Percentiles rank a stretch among this genome's conserved stretches.
phyloP scores from a whole-genome alignment of 179 eudicot species.

The Camellia oleifera region DNA sequence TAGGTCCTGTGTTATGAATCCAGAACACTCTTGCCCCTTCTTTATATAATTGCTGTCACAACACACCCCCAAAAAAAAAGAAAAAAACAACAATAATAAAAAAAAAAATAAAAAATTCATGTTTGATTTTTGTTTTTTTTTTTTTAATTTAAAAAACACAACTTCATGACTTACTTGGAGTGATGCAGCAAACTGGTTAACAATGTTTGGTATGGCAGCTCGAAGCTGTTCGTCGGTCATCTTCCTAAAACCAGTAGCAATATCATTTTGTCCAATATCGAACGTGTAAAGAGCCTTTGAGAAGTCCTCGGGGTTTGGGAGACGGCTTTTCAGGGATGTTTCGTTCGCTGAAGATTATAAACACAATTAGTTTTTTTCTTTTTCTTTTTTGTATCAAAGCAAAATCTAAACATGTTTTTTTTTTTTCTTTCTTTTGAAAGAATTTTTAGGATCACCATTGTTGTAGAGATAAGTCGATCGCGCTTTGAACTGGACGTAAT shows the following conservation, averaged over 20 bases:
- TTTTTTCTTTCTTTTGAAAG: background rate
- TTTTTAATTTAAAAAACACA: background rate
- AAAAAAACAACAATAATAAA: background rate
- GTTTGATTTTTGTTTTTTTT: background rate
- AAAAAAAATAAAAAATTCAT: background rate
- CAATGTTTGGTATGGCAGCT: constrained; percentile 29
- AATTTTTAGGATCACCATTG: constrained; percentile 13
- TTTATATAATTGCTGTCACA: constrained; percentile 27
- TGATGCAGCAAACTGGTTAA: constrained; percentile 25
- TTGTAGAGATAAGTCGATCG: constrained; percentile 32
- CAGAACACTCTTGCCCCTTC: constrained; percentile 52
- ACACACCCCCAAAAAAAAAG: background rate
- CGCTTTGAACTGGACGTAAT: constrained; percentile 46
- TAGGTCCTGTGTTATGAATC: constrained; percentile 80
- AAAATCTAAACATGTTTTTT: background rate
- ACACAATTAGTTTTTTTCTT: too few relatives aligned
- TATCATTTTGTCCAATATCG: constrained; percentile 67
- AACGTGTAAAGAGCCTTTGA: constrained; percentile 48
- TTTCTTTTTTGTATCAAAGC: background rate
- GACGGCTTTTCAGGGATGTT: constrained; percentile 15
- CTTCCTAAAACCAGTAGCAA: constrained; percentile 25
- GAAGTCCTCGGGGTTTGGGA: constrained; percentile 49
- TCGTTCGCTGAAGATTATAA: constrained; percentile 1
- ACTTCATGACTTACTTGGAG: constrained; percentile 28
- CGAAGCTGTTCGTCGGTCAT: constrained; percentile 17